Percentiles rank a stretch among this genome's conserved stretches.
phyloP scores from a whole-genome alignment of 768 basidiomycete species.

The Suillus luteus region DNA sequence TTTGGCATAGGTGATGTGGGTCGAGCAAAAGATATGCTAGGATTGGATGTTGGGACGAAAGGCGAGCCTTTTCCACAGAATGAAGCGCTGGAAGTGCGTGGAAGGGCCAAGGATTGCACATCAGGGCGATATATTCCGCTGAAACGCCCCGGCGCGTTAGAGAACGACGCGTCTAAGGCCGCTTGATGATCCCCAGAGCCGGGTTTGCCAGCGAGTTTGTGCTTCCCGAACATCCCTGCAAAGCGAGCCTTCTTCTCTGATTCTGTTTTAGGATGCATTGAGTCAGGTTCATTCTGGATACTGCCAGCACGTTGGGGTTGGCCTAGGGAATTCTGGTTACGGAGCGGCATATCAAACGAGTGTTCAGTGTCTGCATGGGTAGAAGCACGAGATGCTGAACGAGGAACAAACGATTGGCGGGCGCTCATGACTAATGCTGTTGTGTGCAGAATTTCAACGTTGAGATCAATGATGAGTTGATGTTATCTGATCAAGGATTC shows the following conservation, averaged over 20 bases:
- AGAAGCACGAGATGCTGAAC: conserved; percentile 9
- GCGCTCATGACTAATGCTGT: background rate
- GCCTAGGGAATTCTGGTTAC: conserved; percentile 1
- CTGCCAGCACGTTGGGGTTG: background rate
- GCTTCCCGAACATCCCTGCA: background rate
- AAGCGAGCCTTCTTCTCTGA: conserved; percentile 5
- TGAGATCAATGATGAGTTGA: background rate
- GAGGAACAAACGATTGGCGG: conserved; percentile 7
- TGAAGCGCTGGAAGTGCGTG: background rate
- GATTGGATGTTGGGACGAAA: background rate
- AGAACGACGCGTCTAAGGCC: background rate
- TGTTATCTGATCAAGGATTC: background rate
- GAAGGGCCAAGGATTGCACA: background rate
- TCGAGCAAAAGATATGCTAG: background rate
- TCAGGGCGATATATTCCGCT: background rate
- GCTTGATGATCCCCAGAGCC: background rate
- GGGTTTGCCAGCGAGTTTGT: background rate
- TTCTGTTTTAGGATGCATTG: background rate
- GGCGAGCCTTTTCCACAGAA: conserved; percentile 1
- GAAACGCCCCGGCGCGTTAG: conserved; percentile 1
- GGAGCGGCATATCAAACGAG: conserved; percentile 3
- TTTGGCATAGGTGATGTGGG: background rate
- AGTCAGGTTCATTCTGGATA: background rate
- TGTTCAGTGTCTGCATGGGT: conserved; percentile 1
- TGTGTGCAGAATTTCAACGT: background rate